Evolutionary conservation across 495 filamentous ascomycete genomes (phyloP), one percentile per base, ranked within the genome.

Genomic region (Lasiosphaeris hirsuta): DNA sequence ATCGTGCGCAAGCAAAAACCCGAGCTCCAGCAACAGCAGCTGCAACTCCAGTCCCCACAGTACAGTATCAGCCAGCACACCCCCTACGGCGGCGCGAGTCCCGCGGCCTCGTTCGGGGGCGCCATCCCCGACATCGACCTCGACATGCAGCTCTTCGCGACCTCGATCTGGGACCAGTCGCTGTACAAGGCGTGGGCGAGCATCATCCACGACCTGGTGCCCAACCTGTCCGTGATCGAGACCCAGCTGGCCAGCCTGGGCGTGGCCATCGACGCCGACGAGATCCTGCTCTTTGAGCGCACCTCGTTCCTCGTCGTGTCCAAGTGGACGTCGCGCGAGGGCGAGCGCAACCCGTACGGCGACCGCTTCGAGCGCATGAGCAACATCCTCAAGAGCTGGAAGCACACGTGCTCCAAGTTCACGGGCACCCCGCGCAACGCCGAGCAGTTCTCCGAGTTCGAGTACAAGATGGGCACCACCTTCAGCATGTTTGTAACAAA

Each of bases 171-270:
- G 94, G 94, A 98, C 69, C 92, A 98, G 71, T 91, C 86, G 10
- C 77, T 98, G n/a, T 98, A 98, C 77, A 93, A 92, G 63, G 94
- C 94, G 5, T 98, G 94, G 94, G 94, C 95, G 0, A 86, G 86
- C 62, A 96, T 98, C 60, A 96, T 98, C 53, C 93, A 98, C 76
- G 90, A 88, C 68, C 81, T 98, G 23, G 93, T 97, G 18, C 95
- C 94, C 0, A 97, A 98, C 69, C 82, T 97, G 0, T 77, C 84
- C n/a, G 80, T 89, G 23, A 96, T 97, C 60, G 93, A 97, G 69
- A 82, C 79, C 11, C 89, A 96, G 72, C 78, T 98, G 5, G 78
- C 78, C 2, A 80, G 84, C 23, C 81, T 98, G 39, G 90, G 90
- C 33, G 81, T 87, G 46, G 82, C 90, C 23, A 90, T 96, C 54